These are phyloP conservation scores for Cytospora mali DNA, from an alignment of 2,329 filamentous ascomycete genomes.

Conservation along the genomic window DNA sequence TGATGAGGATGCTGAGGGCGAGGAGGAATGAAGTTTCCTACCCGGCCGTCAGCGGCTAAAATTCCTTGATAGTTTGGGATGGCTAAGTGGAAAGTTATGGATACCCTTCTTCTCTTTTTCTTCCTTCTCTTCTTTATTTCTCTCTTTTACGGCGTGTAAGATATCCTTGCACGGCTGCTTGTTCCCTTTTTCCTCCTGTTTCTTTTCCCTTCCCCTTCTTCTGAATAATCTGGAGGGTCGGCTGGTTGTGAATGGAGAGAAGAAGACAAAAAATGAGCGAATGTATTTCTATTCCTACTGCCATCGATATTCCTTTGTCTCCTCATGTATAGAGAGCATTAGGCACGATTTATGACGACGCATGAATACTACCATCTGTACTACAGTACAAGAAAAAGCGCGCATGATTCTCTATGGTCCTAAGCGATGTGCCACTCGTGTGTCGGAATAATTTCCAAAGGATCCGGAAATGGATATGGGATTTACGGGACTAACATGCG, in stretches of 20 bases:
- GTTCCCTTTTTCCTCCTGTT: too few relatives aligned
- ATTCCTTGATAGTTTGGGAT: neutral
- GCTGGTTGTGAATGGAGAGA: neutral
- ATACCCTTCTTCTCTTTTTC: neutral
- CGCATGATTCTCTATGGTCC: neutral
- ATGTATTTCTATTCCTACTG: neutral
- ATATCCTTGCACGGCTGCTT: neutral
- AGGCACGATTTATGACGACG: neutral
- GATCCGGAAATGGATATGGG: too few relatives aligned
- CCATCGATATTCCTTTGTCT: neutral
- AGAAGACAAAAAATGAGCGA: neutral
- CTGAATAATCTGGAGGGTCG: too few relatives aligned
- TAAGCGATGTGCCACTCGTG: too few relatives aligned
- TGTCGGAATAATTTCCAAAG: too few relatives aligned
- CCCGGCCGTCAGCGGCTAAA: neutral
- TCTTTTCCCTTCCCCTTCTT: too few relatives aligned
- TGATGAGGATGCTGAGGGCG: constrained; percentile 29
- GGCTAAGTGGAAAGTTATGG: neutral
- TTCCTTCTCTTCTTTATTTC: too few relatives aligned
- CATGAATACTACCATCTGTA: neutral
- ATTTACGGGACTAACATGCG: too few relatives aligned
- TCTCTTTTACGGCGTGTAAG: neutral
- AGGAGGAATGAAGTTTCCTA: constrained; percentile 22
- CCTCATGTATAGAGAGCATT: neutral
- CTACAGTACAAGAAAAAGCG: neutral